Conservation (phyloP, 1,139 yeast species). For the Petasospora rhodanensis region DNA sequence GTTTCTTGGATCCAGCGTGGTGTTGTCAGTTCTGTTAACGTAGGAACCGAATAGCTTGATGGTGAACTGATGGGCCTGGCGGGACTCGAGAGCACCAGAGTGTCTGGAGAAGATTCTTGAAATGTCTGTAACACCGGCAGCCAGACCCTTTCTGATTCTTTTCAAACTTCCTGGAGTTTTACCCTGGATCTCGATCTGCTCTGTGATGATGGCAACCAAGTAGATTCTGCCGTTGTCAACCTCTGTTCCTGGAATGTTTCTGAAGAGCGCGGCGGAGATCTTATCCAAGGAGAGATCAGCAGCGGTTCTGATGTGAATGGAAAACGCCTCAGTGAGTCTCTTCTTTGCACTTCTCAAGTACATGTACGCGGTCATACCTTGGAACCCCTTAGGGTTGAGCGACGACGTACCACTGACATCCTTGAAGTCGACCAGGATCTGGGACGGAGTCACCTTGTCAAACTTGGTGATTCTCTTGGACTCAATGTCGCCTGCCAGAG, state of each 20-base stretch:
- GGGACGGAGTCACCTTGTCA: slow-evolving; percentile 58
- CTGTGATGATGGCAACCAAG: slow-evolving; percentile 65
- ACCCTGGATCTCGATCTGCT: slow-evolving; percentile 40
- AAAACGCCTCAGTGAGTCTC: slow-evolving; percentile 77
- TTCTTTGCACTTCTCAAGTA: slow-evolving; percentile 62
- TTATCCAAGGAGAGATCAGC: slow-evolving; percentile 60
- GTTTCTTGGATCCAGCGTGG: slow-evolving; percentile 28
- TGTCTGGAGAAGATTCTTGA: slow-evolving; percentile 71
- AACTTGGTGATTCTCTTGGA: slow-evolving; percentile 47
- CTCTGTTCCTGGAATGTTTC: slow-evolving; percentile 71
- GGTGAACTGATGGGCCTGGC: slow-evolving; percentile 67
- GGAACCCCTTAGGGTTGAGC: slow-evolving; percentile 63
- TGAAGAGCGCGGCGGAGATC: slow-evolving; percentile 74
- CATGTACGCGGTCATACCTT: slow-evolving; percentile 69
- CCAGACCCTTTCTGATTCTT: slow-evolving; percentile 66
- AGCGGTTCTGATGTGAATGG: slow-evolving; percentile 58
- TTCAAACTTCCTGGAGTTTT: slow-evolving; percentile 9
- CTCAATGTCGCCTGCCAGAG: slow-evolving; percentile 30
- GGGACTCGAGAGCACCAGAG: slow-evolving; percentile 51
- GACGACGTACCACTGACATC: slow-evolving; percentile 61
- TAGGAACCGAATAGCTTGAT: slow-evolving; percentile 73
- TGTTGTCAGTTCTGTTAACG: slow-evolving; percentile 31
- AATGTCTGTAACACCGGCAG: slow-evolving; percentile 86
- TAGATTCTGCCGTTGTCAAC: slow-evolving; percentile 59
- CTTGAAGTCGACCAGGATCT: slow-evolving; percentile 75